phyloP scores from a whole-genome alignment of 202 grass and related monocot species.

The Alloteropsis angusta region DNA sequence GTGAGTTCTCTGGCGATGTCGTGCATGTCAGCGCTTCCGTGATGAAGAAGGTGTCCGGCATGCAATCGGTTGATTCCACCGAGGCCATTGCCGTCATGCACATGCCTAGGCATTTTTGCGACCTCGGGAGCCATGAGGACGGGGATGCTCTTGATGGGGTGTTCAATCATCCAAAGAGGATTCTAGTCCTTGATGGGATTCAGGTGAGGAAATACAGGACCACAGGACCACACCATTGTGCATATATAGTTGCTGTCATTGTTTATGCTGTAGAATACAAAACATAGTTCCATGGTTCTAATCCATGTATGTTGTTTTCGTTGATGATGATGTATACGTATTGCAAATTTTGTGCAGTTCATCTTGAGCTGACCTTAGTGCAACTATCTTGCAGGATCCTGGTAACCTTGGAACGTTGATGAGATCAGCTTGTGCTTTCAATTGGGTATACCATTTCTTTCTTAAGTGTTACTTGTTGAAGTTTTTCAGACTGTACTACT shows the following conservation, averaged over 20 bases:
- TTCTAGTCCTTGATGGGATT: conserved; percentile 91
- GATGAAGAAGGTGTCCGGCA: conserved; percentile 89
- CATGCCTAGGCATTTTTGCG: conserved; percentile 58
- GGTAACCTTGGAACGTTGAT: conserved; percentile 91
- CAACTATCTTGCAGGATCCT: conserved; percentile 52
- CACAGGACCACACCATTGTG: background rate
- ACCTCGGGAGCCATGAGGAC: conserved; percentile 20
- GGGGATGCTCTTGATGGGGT: conserved; percentile 26
- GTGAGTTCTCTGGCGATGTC: conserved; percentile 23
- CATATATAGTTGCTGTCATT: background rate
- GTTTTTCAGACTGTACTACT: background rate
- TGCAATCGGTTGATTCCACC: conserved; percentile 72
- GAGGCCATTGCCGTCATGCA: conserved; percentile 79
- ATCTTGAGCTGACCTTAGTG: conserved; percentile 3
- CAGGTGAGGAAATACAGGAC: conserved; percentile 39
- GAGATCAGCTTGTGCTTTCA: conserved; percentile 87
- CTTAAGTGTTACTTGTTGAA: background rate
- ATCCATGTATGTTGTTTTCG: background rate
- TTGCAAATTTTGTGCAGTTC: background rate
- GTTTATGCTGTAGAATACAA: background rate
- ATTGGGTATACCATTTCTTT: conserved; percentile 53
- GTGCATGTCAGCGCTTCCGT: conserved; percentile 50
- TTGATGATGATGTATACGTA: background rate
- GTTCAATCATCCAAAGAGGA: conserved; percentile 48
- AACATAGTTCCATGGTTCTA: background rate